These are phyloP conservation scores for Hippophae gyantsensis DNA, from an alignment of 306 rosid genomes.

Conservation along the genomic window DNA sequence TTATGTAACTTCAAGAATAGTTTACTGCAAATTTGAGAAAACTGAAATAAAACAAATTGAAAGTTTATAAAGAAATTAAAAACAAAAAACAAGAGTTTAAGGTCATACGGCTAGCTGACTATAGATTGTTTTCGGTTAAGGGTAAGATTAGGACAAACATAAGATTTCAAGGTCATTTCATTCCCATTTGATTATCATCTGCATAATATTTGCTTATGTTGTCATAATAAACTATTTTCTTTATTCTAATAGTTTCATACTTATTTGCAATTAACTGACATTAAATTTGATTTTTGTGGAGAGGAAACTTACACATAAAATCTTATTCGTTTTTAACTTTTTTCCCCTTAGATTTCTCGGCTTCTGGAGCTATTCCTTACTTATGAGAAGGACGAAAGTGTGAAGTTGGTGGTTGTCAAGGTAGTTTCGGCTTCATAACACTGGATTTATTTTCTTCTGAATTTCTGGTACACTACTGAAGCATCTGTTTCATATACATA, in stretches of 20 bases:
- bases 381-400: conserved; percentile 48
- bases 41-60: too few relatives aligned
- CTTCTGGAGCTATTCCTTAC: conserved; percentile 49
- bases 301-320: neutral
- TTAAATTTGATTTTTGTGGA: neutral
- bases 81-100: too few relatives aligned
- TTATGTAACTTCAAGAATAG: too few relatives aligned
- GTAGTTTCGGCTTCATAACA: conserved; percentile 23
- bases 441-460: conserved; percentile 3
- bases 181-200: neutral
- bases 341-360: conserved; percentile 39
- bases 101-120: too few relatives aligned
- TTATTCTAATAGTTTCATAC: neutral
- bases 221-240: neutral
- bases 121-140: too few relatives aligned
- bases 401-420: conserved; percentile 67
- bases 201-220: neutral
- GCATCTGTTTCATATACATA: too few relatives aligned
- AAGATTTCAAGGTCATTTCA: neutral
- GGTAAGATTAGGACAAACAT: neutral
- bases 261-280: neutral
- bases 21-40: too few relatives aligned
- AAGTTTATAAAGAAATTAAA: too few relatives aligned
- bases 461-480: neutral
- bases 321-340: neutral